Base-by-base conservation (phyloP, 345 rosid species). In the Anastatica hierochuntica region DNA sequence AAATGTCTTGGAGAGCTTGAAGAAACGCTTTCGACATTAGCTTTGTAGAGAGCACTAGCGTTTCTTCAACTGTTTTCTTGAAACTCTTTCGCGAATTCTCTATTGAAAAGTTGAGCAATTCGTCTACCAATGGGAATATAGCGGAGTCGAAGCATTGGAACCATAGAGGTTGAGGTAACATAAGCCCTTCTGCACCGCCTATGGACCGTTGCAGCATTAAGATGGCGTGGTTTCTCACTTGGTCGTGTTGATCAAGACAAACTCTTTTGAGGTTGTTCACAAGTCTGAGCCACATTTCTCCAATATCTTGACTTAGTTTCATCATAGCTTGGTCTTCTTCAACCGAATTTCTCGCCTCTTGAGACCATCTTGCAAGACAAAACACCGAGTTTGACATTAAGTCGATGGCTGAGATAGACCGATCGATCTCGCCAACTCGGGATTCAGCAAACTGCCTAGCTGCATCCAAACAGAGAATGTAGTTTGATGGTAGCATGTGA, bases 401-500 rank as follows among this genome's bases (percentile, higher is more conserved):
- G 43, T 84, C 78, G 53, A 84, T 65, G 14, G 94, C 78, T 61
- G 71, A 58, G 50, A 76, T 56, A 44, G 88, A 84, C 70, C 82
- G 59, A 16, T 62, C 75, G 27, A 58, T 66, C 51, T 81, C 77
- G 5, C 79, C 83, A 45, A 84, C 75, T 20, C 80, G 79, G 45
- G 88, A 84, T 58, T 72, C 84, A 9, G 94, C 88, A 77, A 84
- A 84, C 72, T 84, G 85, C 55, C 82, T 74, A 8, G 85, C 85
- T n/a, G 88, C 88, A 54, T 84, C 94, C 33, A 73, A 50, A 60
- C 85, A 84, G 36, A 81, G 80, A 59, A 71, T 53, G 45, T 68
- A 84, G 71, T 84, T 84, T 26, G 85, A 65, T 14, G 88, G 85
- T 53, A 76, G 64, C 43, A 81, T 49, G 60, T 81, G 77, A 13